Evolutionary conservation across 768 basidiomycete species (phyloP).

Genomic region (Lentinula sp.): DNA sequence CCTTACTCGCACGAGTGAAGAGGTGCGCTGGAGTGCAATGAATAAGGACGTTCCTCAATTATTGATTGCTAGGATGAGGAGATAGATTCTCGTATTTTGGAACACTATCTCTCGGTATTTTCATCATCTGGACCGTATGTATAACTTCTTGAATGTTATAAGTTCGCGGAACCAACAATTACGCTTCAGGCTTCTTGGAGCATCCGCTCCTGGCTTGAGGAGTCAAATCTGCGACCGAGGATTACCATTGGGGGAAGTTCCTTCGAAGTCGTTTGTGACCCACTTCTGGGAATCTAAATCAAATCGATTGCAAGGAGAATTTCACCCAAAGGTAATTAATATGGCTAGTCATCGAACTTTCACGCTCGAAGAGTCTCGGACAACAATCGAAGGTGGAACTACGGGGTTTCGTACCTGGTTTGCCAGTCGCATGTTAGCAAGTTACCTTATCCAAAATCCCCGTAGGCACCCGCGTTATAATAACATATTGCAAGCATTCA

Average conservation of each 20-base stretch:
- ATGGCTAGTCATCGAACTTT: constrained; percentile 29
- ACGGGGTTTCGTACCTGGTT: constrained; percentile 79
- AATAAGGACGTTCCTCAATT: not conserved
- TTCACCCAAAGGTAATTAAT: constrained; percentile 11
- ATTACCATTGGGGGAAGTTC: constrained; percentile 25
- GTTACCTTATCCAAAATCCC: constrained; percentile 52
- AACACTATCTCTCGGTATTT: constrained; percentile 49
- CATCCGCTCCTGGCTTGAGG: constrained; percentile 14
- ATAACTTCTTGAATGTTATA: not conserved
- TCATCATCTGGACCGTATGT: constrained; percentile 28
- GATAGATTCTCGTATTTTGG: constrained; percentile 61
- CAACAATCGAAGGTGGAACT: constrained; percentile 68
- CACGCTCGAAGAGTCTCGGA: constrained; percentile 70
- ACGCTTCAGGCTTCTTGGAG: constrained; percentile 14
- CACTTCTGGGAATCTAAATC: constrained; percentile 46
- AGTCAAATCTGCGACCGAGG: constrained; percentile 21
- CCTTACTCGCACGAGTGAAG: constrained; percentile 22
- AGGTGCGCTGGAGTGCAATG: constrained; percentile 33
- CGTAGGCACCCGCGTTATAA: constrained; percentile 28
- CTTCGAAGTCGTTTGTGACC: constrained; percentile 57
- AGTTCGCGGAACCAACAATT: not conserved
- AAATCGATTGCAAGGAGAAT: not conserved
- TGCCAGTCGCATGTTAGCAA: constrained; percentile 61
- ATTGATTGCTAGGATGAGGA: constrained; percentile 40
- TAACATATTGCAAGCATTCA: not conserved